Evolutionary conservation across 192 early-diverging fungal species (phyloP).

Genomic region (Coemansia sp.): DNA sequence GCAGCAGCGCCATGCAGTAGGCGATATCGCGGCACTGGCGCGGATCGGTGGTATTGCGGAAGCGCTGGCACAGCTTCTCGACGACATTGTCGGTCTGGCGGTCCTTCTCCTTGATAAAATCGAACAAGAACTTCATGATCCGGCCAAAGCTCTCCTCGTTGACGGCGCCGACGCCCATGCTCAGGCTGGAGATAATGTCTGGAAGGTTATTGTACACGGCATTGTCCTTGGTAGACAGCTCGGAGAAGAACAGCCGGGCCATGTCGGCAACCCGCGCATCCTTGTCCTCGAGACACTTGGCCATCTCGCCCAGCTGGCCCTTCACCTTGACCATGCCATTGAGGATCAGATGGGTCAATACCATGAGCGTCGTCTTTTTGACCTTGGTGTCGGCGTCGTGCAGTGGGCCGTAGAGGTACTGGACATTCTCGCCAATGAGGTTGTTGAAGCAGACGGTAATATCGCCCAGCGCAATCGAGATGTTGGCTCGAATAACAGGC

Average conservation of each 20-base stretch:
- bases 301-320: constrained; percentile 98
- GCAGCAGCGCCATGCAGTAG: constrained; percentile 86
- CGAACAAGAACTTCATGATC: constrained; percentile 96
- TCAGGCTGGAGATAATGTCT: constrained; percentile 95
- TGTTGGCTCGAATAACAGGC: constrained; percentile 88
- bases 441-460: constrained; percentile 97
- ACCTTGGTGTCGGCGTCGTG: constrained; percentile 78
- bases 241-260: constrained; percentile 94
- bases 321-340: constrained; percentile 99
- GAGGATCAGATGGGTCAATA: constrained; percentile 93
- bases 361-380: constrained; percentile 98
- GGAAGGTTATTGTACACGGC: constrained; percentile 99
- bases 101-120: constrained; percentile 91
- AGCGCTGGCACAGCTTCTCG: constrained; percentile 95
- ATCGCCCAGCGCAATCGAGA: constrained; percentile 97
- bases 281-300: constrained; percentile 90
- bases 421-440: constrained; percentile 95
- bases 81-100: constrained; percentile 93
- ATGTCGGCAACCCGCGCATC: constrained; percentile 90
- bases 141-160: constrained; percentile 80
- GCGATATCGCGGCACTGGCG: constrained; percentile 90
- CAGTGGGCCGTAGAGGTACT: constrained; percentile 91
- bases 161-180: constrained; percentile 64
- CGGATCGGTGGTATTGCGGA: constrained; percentile 73
- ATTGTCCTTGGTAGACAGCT: constrained; percentile 94